Evolutionary conservation across 139 green algal genomes (phyloP), one percentile per base, ranked within the genome.

Genomic region (Spirogloea muscicola): DNA sequence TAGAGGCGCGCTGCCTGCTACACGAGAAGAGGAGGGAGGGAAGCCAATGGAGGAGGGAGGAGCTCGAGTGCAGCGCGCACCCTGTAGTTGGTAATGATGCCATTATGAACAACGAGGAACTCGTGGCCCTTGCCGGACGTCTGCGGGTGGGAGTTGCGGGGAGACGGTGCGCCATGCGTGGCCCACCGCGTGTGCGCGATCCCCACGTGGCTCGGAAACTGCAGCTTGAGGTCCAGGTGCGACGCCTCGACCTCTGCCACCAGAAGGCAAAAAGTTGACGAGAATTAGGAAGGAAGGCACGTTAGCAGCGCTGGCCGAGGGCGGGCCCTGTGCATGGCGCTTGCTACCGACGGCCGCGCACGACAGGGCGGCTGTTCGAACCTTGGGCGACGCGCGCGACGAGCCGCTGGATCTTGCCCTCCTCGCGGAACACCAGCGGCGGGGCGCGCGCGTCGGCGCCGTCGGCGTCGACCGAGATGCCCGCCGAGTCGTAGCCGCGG

Each of bases 81-180:
- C 61, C 89, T 84, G 85, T 94, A 97, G 88, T 98, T 99, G 40
- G 95, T 99, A 87, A 99, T 98, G 84, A 98, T 99, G 52, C 94
- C 94, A 73, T 99, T 99, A 89, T 99, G 95, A 37, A 99, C 95
- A 4, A 99, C 91, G 25, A 95, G 84, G 74, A 99, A 99, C 71
- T 94, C 88, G 58, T 88, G 83, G 46, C 85, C 82, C 0, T 1
- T 77, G 27, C 52, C 58, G 85, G 90, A 68, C 87, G 93, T 29
- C 88, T 70, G 95, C 33, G 85, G 94, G 80, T 99, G 94, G 76
- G 81, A 87, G 87, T 99, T 99, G 27, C 84, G 59, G 7, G 68
- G 75, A 4, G 84, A 89, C 25, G 94, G 94, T 3, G 81, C 66
- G 13, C 94, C 92, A 82, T 98, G 93, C 1, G 95, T 99, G 2